Base-by-base conservation (phyloP, 2,329 filamentous ascomycete genomes). In the Aspergillus sp. region DNA sequence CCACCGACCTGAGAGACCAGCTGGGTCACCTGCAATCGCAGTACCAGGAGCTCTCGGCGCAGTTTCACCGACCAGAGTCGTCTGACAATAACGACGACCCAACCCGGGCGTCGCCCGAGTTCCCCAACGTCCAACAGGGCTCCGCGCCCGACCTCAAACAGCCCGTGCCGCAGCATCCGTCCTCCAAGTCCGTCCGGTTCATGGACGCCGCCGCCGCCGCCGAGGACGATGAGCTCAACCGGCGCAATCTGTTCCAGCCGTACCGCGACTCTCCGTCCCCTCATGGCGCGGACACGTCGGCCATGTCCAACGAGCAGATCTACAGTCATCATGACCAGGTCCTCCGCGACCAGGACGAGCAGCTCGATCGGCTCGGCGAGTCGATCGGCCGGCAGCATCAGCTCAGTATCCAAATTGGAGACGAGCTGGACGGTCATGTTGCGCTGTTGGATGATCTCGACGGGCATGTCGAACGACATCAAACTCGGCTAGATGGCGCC, bases 391-490 rank as follows among this genome's bases (percentile, higher is more conserved):
- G 94, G 36, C 94, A 97, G 76, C 81, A 95, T 46, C 90, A 97
- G 75, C 79, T 99, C 56, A 92, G 88, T 67, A 95, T 96, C 76
- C 90, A 94, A 76, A 97, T 99, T 65, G 93, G 94, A 26, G 89
- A 96, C 69, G 94, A 99, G 78, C 80, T 99, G 33, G 94, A 97
- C 63, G 87, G 85, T 61, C 94, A 99, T 65, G 88, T 95, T 35
- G 81, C 87, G 61, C 79, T 99, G 78, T 79, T 99, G 26, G 93
- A 96, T 69, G 93, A 96, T 64, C 85, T 95, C 42, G 94, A 97
- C 66, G 82, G 82, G 42, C 82, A 87, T 17, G 88, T 92, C 7
- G 91, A 96, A 69, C 78, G 92, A 52, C 92, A 97, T 73, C 82
- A 87, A 69, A 79, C 78, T 22, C 84, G 89, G 46, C 77, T 99